Conservation (phyloP, 768 basidiomycete genomes). For the Amylocystis lapponica region DNA sequence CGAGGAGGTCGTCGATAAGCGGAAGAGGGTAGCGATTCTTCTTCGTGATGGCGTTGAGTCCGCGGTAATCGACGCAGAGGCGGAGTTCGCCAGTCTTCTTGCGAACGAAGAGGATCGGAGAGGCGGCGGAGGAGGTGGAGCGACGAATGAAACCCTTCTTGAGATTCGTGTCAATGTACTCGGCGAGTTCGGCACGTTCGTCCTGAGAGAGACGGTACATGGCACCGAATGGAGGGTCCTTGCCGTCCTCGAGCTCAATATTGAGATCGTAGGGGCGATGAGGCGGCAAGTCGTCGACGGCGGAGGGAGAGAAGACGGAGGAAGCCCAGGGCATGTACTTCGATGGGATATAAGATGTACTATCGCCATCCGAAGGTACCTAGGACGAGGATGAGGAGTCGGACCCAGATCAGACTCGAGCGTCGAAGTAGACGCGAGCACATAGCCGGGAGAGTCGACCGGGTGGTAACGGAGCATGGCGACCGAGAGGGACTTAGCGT, state of each 20-base stretch:
- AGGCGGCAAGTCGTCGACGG: conserved; percentile 4
- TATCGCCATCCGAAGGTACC: background rate
- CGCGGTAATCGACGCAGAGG: conserved; percentile 22
- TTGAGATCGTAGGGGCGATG: conserved; percentile 6
- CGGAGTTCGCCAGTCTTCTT: conserved; percentile 21
- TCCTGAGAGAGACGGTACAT: conserved; percentile 19
- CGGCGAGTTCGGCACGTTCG: conserved; percentile 29
- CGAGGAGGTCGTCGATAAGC: conserved; percentile 26
- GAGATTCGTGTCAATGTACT: conserved; percentile 33
- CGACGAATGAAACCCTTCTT: conserved; percentile 24
- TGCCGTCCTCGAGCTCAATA: conserved; percentile 27
- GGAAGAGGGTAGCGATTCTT: conserved; percentile 31
- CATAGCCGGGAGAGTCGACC: too few relatives aligned
- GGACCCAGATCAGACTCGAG: too few relatives aligned
- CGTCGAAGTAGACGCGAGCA: too few relatives aligned
- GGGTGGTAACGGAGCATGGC: too few relatives aligned
- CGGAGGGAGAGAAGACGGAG: conserved; percentile 7
- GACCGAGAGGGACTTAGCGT: too few relatives aligned
- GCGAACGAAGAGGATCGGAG: conserved; percentile 23
- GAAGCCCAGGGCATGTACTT: conserved; percentile 18
- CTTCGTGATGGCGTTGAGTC: conserved; percentile 28
- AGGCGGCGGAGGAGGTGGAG: conserved; percentile 20
- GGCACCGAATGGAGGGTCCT: conserved; percentile 20
- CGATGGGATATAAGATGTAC: conserved; percentile 1
- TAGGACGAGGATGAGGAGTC: background rate